Evolutionary conservation across 306 rosid species (phyloP).

Genomic region (Prunus mongolica): DNA sequence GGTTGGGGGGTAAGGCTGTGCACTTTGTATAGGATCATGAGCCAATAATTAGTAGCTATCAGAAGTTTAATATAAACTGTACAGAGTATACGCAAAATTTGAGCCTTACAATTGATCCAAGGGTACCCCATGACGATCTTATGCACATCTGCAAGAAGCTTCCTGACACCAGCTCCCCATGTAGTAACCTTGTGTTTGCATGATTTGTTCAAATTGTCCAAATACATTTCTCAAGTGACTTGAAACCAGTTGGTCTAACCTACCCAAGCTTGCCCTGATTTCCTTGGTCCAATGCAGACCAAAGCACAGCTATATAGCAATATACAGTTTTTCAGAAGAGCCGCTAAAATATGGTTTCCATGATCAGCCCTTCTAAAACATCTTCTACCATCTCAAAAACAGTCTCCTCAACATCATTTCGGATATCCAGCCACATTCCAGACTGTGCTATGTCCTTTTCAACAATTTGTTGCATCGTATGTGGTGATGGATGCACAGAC

Average conservation of each 20-base stretch:
- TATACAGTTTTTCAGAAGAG: neutral
- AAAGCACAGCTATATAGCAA: slow-evolving; percentile 4
- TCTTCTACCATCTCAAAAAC: slow-evolving; percentile 40
- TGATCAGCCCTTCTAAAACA: slow-evolving; percentile 47
- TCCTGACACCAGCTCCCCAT: neutral
- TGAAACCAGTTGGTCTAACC: neutral
- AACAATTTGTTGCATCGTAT: slow-evolving; percentile 36
- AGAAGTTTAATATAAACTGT: slow-evolving; percentile 1
- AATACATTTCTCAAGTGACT: neutral
- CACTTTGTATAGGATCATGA: too few relatives aligned
- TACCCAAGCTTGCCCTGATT: neutral
- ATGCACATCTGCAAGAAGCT: neutral
- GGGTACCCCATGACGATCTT: neutral
- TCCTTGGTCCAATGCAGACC: neutral
- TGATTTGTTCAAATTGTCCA: neutral
- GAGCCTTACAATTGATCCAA: neutral
- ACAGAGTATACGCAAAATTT: neutral
- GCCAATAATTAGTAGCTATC: neutral
- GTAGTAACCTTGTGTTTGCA: neutral
- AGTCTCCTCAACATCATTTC: slow-evolving; percentile 37
- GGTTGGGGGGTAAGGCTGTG: neutral
- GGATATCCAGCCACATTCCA: slow-evolving; percentile 50
- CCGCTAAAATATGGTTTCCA: slow-evolving; percentile 50
- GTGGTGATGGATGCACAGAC: slow-evolving; percentile 30
- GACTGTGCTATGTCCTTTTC: slow-evolving; percentile 42